These are phyloP conservation scores for Septoria linicola DNA, from an alignment of 2,329 filamentous ascomycete genomes.

Conservation along the genomic window DNA sequence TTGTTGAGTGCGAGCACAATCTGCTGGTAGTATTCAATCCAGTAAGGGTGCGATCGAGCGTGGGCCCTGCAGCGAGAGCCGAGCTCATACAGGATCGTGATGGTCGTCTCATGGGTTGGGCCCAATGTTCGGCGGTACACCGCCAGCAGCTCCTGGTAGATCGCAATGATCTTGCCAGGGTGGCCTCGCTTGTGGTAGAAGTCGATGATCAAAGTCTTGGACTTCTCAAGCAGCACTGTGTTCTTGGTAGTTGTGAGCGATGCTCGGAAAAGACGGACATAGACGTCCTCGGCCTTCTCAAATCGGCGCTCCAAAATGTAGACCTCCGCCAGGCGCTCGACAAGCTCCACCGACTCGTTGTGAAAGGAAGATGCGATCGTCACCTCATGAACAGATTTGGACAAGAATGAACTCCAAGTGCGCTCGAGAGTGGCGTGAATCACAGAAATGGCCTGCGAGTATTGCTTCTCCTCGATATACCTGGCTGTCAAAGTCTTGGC, in stretches of 20 bases:
- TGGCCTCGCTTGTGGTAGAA: constrained; percentile 44
- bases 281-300: constrained; percentile 43
- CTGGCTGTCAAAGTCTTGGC: constrained; percentile 43
- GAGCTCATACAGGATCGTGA: constrained; percentile 50
- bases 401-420: constrained; percentile 50
- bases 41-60: constrained; percentile 46
- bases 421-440: constrained; percentile 47
- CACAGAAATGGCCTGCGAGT: constrained; percentile 48
- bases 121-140: constrained; percentile 37
- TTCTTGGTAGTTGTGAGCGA: constrained; percentile 35
- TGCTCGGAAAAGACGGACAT: constrained; percentile 42
- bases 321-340: constrained; percentile 48
- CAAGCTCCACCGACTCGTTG: constrained; percentile 49
- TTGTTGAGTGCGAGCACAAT: constrained; percentile 47
- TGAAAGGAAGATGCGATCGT: constrained; percentile 44
- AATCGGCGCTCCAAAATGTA: constrained; percentile 43
- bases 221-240: constrained; percentile 37
- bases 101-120: constrained; percentile 45
- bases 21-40: constrained; percentile 49
- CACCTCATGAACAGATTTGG: constrained; percentile 43
- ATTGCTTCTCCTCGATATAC: constrained; percentile 50
- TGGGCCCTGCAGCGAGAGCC: constrained; percentile 41
- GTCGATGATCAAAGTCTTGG: constrained; percentile 37
- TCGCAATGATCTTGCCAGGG: constrained; percentile 37
- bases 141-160: constrained; percentile 42